Percentiles rank a stretch among this genome's conserved stretches.
These are phyloP conservation scores for Coemansia sp. DNA, from an alignment of 192 early-diverging fungal genomes.

Conservation along the genomic window DNA sequence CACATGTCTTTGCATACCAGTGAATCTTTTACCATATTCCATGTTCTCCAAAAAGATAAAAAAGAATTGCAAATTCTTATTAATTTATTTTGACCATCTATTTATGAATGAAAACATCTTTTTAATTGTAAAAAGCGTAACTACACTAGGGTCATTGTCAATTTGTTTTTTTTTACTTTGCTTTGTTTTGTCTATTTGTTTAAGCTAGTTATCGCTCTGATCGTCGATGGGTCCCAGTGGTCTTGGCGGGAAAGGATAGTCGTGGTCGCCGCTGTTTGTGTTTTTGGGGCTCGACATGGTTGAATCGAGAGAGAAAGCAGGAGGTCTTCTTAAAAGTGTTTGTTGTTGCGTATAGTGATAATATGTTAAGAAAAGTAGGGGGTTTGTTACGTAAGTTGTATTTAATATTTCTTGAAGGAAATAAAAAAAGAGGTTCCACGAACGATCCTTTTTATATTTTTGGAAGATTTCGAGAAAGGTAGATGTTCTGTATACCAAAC, in stretches of 20 bases:
- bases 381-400: no score
- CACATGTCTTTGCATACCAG: background rate
- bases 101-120: background rate
- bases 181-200: background rate
- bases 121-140: background rate
- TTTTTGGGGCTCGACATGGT: constrained; percentile 5
- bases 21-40: background rate
- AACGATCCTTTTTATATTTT: background rate
- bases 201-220: constrained; percentile 6
- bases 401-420: no score
- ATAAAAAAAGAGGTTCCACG: background rate
- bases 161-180: background rate
- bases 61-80: background rate
- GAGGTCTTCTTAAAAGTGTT: no score
- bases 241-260: constrained; percentile 23
- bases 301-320: no score
- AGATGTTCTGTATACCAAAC: background rate
- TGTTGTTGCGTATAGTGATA: no score
- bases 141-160: background rate
- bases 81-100: background rate
- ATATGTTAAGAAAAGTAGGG: no score
- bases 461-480: background rate
- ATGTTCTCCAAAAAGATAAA: no score
- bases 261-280: constrained; percentile 13
- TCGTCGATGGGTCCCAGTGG: constrained; percentile 23